Percentiles rank a stretch among this genome's conserved stretches.
These are phyloP conservation scores for Penicillium sp. DNA, from an alignment of 2,329 filamentous ascomycete species.

Conservation along the genomic window DNA sequence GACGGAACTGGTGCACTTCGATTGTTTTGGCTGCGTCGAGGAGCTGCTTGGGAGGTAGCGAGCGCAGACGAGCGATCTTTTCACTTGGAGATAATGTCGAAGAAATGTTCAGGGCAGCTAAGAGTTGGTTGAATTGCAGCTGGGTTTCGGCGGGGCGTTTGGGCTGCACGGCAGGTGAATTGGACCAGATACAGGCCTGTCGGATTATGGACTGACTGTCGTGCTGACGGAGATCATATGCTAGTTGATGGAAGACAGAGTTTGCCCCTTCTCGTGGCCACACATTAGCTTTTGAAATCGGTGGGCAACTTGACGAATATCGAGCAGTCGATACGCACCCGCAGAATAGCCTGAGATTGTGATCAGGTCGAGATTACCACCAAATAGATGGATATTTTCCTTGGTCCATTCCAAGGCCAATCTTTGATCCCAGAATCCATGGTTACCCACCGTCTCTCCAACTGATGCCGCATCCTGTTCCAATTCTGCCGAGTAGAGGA, in stretches of 20 bases:
- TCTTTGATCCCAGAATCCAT: constrained; percentile 59
- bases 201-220: constrained; percentile 49
- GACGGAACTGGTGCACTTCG: constrained; percentile 54
- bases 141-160: constrained; percentile 49
- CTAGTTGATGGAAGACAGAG: constrained; percentile 56
- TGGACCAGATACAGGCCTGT: constrained; percentile 54
- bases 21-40: constrained; percentile 45
- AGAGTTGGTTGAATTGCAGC: constrained; percentile 52
- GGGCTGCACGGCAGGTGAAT: constrained; percentile 54
- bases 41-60: constrained; percentile 39
- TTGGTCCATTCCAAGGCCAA: constrained; percentile 56
- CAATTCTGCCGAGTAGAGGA: constrained; percentile 52
- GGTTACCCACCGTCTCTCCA: constrained; percentile 47
- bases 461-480: constrained; percentile 39
- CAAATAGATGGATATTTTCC: constrained; percentile 52
- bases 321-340: constrained; percentile 28
- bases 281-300: no score
- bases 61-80: constrained; percentile 49
- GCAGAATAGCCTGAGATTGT: constrained; percentile 58
- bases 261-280: constrained; percentile 45
- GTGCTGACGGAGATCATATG: constrained; percentile 54
- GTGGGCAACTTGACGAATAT: neutral
- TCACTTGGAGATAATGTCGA: constrained; percentile 37
- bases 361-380: constrained; percentile 51
- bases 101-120: constrained; percentile 47